Base-by-base conservation (phyloP, 2,329 filamentous ascomycete genomes). In the Plenodomus biglobosus region DNA sequence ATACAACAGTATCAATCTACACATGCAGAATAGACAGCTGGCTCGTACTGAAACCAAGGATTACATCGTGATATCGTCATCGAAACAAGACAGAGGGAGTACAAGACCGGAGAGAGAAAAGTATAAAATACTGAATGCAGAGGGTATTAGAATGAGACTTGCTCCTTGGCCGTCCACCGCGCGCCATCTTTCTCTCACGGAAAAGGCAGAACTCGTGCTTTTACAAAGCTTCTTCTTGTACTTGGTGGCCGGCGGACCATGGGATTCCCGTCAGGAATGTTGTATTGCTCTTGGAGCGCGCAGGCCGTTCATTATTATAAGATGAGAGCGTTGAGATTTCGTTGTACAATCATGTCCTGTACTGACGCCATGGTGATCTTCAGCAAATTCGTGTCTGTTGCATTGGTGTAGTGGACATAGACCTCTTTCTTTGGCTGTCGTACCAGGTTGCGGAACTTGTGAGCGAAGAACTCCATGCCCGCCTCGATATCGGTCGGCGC, bases 301-400 rank as follows among this genome's bases (percentile, higher is more conserved):
- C 38, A 41, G 40, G 13, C 38, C 21, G 11, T 20, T 45, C 8
- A 44, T 49, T 49, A 42, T 71, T 59, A 74, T 44, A 73, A 61
- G 48, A 79, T 79, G 53, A 79, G 64, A 38, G 73, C 73, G 55
- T 78, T 76, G 58, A 79, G 68, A 56, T 79, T 79, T 48, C 76
- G 74, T 61, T 79, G 77, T 42, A 79, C 76, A 56, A 79, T 79
- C 77, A 79, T 79, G 56, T 79, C 77, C 58, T 79, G 77, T 41
- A 79, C 76, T 30, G 75, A 78, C 44, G 72, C 73, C 77, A 79
- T 79, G 21, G 77, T 79, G 66, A 77, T 79, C 61, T 78, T 78
- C 44, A 99, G 65, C 48, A 79, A 62, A 61, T 78, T 69, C 40
- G 77, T 79, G 54, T 79, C 77, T 39, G 77, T 79, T 8, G 77